A percentile compares a stretch with the other conserved stretches of the same genome.
Conservation (phyloP, 73 alveolate genomes). For the Paraurostyla sp. region DNA sequence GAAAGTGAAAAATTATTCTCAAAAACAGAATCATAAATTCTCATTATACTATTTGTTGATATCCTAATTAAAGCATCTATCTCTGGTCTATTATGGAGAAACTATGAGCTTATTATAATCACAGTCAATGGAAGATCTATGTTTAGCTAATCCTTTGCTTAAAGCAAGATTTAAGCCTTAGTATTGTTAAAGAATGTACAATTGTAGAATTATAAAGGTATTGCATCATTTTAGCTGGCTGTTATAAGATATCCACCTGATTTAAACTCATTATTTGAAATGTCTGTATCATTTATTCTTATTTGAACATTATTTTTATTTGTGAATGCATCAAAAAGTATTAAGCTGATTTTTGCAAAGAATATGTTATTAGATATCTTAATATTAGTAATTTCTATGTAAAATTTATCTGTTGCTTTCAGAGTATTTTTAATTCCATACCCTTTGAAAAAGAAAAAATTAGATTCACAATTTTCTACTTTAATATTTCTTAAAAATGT, state of each 20-base stretch:
- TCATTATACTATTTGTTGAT: background rate
- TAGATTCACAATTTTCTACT: background rate
- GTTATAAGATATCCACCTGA: background rate
- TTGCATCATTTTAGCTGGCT: background rate
- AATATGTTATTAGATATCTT: background rate
- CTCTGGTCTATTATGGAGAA: background rate
- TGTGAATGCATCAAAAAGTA: background rate
- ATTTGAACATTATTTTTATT: background rate
- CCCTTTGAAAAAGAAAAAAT: background rate
- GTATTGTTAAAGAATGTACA: background rate
- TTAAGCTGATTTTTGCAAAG: background rate
- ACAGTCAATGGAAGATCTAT: background rate
- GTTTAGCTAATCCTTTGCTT: background rate
- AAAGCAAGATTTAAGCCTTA: background rate
- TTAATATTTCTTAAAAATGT: background rate
- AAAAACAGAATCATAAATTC: background rate
- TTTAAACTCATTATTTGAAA: background rate
- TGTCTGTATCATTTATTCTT: background rate
- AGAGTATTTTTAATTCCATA: background rate
- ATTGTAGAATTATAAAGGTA: background rate
- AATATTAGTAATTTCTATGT: background rate
- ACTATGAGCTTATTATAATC: background rate
- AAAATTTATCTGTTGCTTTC: background rate
- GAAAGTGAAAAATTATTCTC: slow-evolving; percentile 31
- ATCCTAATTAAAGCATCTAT: slow-evolving; percentile 24